Evolutionary conservation across 2,329 filamentous ascomycete genomes (phyloP), one percentile per base, ranked within the genome.

Genomic region (Nigrospora oryzae): DNA sequence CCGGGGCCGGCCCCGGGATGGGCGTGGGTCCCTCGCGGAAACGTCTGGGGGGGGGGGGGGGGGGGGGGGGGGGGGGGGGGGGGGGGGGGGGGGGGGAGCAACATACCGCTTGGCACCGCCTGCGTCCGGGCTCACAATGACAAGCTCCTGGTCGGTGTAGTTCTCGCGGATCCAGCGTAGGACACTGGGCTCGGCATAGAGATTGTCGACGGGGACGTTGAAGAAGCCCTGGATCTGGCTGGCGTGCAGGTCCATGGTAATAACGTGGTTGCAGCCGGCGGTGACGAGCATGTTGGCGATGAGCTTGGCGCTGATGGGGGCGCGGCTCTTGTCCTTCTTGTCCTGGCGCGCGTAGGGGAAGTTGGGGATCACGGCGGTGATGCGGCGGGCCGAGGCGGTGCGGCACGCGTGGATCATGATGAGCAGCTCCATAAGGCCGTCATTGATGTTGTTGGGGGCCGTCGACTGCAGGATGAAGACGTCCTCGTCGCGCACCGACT

Each of bases 221-320:
- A 96, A 96, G 73, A 97, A 96, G 36, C 91, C 91, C 67, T 94
- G 87, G 50, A 94, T 94, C 72, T 96, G 90, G 48, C 84, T 89
- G 47, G 89, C 90, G 62, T 96, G 90, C 47, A 96, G 76, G 60
- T 96, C 90, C 88, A 96, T 95, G 15, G 90, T 96, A 55, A 96
- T 95, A 57, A 95, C 81, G 62, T 90, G 86, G 63, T 89, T 89
- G 66, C 89, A 95, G 46, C 91, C 91, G 37, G 90, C 90, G 2
- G 89, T 94, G 65, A 95, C 89, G 45, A 97, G 76, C 90, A 97
- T 96, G 68, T 97, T 96, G 46, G 91, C 91, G 69, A 96, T 94
- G 44, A 97, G 75, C 65, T 93, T 94, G 17, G 91, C 91, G 36
- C 87, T 94, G 64, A 97, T 98, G 36, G 93, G 91, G n/a, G 93